Conservation (phyloP, 768 basidiomycete species). For the Pleurotus salmoneostramineus region DNA sequence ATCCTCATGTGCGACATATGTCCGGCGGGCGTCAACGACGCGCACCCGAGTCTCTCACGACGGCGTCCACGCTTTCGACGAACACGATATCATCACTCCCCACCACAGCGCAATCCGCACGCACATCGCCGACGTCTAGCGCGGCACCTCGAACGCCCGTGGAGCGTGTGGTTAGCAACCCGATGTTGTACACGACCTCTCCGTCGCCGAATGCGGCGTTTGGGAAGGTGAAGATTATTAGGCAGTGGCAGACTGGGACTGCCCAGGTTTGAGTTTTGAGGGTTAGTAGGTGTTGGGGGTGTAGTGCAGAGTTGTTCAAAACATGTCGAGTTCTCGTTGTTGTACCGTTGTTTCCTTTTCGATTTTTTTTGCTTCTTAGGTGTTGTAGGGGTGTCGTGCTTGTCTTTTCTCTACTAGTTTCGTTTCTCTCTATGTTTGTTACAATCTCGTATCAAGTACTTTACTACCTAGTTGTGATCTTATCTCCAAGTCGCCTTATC, state of each 20-base stretch:
- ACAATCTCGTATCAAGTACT: too few relatives aligned
- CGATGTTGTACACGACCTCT: slow-evolving; percentile 23
- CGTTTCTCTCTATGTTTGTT: too few relatives aligned
- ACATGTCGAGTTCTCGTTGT: too few relatives aligned
- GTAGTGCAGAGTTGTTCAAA: too few relatives aligned
- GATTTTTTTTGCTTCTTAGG: too few relatives aligned
- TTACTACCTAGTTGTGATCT: too few relatives aligned
- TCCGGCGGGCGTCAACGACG: slow-evolving; percentile 7
- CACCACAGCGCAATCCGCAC: slow-evolving; percentile 39
- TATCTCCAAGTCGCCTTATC: too few relatives aligned
- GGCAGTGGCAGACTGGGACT: slow-evolving; percentile 41
- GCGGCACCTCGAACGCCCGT: slow-evolving; percentile 42
- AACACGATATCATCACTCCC: slow-evolving; percentile 10
- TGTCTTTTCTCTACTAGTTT: too few relatives aligned
- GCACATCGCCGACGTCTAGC: slow-evolving; percentile 49
- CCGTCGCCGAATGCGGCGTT: slow-evolving; percentile 23
- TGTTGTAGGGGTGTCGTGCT: too few relatives aligned
- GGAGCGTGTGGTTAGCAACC: slow-evolving; percentile 27
- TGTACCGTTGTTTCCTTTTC: too few relatives aligned
- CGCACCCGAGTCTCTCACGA: neutral
- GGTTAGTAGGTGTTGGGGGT: neutral
- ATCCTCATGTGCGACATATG: slow-evolving; percentile 24
- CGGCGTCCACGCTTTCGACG: neutral
- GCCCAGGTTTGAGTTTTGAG: slow-evolving; percentile 31
- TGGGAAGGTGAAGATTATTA: slow-evolving; percentile 48